Evolutionary conservation across 1,284 basidiomycete genomes (phyloP).

Genomic region (Salmacisia buchloeana): DNA sequence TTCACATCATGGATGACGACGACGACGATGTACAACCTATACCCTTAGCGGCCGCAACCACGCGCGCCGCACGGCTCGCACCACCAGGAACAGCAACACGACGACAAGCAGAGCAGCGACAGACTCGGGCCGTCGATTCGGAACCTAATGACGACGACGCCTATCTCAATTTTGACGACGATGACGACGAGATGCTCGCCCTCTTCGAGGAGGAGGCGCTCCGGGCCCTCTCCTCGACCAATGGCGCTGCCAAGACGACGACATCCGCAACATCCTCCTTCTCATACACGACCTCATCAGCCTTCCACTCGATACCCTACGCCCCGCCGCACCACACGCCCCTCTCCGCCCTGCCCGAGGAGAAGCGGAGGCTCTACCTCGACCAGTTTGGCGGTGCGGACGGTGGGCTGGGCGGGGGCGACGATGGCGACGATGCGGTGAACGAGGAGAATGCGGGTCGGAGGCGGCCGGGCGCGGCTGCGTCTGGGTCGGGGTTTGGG

Average conservation of each 20-base stretch:
- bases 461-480: neutral
- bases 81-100: neutral
- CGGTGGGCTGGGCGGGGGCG: neutral
- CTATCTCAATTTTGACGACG: slow-evolving; percentile 1
- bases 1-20: neutral
- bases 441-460: neutral
- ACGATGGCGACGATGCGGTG: neutral
- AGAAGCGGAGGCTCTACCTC: neutral
- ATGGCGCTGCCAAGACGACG: neutral
- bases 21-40: neutral
- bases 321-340: neutral
- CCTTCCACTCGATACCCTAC: neutral
- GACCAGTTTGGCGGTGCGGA: neutral
- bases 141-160: neutral
- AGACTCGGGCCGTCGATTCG: too few relatives aligned
- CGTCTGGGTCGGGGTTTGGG: neutral
- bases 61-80: neutral
- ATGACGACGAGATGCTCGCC: neutral
- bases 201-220: slow-evolving; percentile 1
- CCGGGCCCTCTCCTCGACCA: too few relatives aligned
- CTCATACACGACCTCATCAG: neutral
- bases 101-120: neutral
- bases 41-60: neutral
- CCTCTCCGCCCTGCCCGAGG: neutral
- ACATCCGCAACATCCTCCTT: neutral